A percentile compares a stretch with the other conserved stretches of the same genome.
Evolutionary conservation across 306 rosid species (phyloP).

Genomic region (Dalbergia oliveri): DNA sequence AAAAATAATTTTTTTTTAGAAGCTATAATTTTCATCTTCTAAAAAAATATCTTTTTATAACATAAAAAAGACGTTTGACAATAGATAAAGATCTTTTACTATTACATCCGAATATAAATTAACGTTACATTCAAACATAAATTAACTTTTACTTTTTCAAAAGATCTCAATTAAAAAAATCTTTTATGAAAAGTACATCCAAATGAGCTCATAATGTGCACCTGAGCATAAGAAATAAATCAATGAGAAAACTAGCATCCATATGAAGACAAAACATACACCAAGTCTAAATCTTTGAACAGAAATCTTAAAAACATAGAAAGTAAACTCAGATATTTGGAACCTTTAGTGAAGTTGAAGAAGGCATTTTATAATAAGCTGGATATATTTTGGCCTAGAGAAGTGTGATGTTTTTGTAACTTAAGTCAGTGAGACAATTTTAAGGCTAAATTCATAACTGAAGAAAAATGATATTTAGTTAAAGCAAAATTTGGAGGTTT

Average conservation of each 20-base stretch:
- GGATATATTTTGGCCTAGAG: neutral
- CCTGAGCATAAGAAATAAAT: slow-evolving; percentile 2
- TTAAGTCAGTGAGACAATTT: slow-evolving; percentile 17
- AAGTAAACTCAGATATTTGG: slow-evolving; percentile 31
- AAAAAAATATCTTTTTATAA: too few species aligned
- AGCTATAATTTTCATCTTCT: too few species aligned
- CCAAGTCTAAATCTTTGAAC: slow-evolving; percentile 23
- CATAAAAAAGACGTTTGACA: too few species aligned
- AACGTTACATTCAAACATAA: too few species aligned
- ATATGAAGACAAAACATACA: neutral
- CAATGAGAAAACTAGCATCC: slow-evolving; percentile 3
- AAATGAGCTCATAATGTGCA: neutral
- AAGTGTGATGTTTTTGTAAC: neutral
- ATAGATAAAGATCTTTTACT: too few species aligned
- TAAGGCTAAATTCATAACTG: neutral
- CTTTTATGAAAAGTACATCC: too few species aligned
- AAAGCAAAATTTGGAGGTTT: neutral
- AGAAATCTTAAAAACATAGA: slow-evolving; percentile 17
- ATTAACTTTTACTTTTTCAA: too few species aligned
- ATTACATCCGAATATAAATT: too few species aligned
- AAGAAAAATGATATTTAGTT: neutral
- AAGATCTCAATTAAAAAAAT: too few species aligned
- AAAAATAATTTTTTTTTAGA: too few species aligned
- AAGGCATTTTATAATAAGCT: neutral
- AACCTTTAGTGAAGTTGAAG: slow-evolving; percentile 23